Evolutionary conservation across 2,329 filamentous ascomycete genomes (phyloP), one percentile per base, ranked within the genome.

Genomic region (Trichoderma harzianum): DNA sequence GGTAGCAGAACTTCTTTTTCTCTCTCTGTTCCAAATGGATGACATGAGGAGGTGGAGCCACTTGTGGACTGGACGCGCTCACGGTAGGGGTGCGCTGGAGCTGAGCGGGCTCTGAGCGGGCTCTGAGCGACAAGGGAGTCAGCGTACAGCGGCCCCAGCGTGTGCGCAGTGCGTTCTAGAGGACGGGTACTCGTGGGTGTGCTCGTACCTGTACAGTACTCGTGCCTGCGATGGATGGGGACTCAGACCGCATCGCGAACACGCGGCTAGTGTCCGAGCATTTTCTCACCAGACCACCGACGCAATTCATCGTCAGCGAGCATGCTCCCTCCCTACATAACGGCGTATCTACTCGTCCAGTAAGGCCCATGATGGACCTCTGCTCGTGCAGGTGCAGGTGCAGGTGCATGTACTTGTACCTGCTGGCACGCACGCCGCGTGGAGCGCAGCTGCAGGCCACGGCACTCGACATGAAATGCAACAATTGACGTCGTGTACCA

Each of bases 201-300:
- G 4, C 18, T 3, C 16, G 43, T 51, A 21, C 43, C n/a, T 12
- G 43, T n/a, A 21, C 43, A 7, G 43, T 11, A 16, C 18, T 47
- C 43, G n/a, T 11, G 18, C 43, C 43, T 47, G 36, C 16, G 36
- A 39, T 39, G 36, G 36, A 39, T 39, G 36, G 43, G 43, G 18
- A 21, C 43, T 51, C 43, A 60, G 64, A 72, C 70, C 70, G 70
- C 36, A 72, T 69, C 64, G 63, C 64, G 68, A 70, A 65, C 70
- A 71, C 60, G 66, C 65, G 57, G 70, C 70, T 69, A 69, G 60
- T 62, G 69, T 43, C 69, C 60, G 43, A 36, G 61, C 51, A 58
- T 8, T 64, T 32, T 72, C 57, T 65, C 51, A 26, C 34, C 57
- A 34, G 34, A 26, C 61, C 57, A 34, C 14, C 30, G 51, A 60